A percentile compares a stretch with the other conserved stretches of the same genome.
Conservation (phyloP, 495 filamentous ascomycete genomes). For the Staphylotrichum longicolle region DNA sequence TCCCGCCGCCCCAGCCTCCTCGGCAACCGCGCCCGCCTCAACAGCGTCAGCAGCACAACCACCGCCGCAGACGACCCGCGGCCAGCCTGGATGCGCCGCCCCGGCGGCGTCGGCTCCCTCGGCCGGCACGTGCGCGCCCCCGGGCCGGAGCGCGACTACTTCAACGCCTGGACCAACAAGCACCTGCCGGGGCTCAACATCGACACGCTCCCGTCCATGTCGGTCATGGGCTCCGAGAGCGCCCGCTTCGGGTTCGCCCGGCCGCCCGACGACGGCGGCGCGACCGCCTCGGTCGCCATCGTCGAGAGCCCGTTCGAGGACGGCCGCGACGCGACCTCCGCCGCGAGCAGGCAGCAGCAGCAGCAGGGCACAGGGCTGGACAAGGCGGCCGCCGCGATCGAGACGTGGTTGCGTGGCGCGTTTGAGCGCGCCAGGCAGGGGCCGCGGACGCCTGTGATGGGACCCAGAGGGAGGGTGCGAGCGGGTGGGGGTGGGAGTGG, state of each 20-base stretch:
- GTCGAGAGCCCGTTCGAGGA: conserved; percentile 52
- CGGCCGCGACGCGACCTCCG: conserved; percentile 37
- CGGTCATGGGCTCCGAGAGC: conserved; percentile 48
- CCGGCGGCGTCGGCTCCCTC: conserved; percentile 82
- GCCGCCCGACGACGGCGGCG: conserved; percentile 26
- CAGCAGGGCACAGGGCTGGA: conserved; percentile 57
- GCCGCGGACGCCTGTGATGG: conserved; percentile 48
- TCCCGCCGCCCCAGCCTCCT: conserved; percentile 43
- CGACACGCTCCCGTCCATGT: conserved; percentile 54
- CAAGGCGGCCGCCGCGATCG: conserved; percentile 78
- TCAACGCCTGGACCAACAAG: conserved; percentile 75
- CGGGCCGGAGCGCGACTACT: conserved; percentile 73
- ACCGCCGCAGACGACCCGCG: conserved; percentile 32
- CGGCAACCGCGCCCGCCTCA: conserved; percentile 20
- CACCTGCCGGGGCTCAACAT: conserved; percentile 71
- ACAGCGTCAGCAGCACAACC: conserved; percentile 35
- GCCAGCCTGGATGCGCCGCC: conserved; percentile 64
- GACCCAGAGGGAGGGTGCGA: conserved; percentile 35
- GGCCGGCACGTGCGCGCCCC: conserved; percentile 64
- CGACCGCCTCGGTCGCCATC: conserved; percentile 31
- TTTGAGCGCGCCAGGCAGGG: conserved; percentile 52
- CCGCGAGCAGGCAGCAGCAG: conserved; percentile 13
- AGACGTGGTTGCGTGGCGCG: conserved; percentile 83
- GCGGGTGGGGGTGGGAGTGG: conserved; percentile 30
- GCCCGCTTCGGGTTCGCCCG: conserved; percentile 50